phyloP scores from a whole-genome alignment of 164 flowering plant genomes.

The Sextonia rubra region DNA sequence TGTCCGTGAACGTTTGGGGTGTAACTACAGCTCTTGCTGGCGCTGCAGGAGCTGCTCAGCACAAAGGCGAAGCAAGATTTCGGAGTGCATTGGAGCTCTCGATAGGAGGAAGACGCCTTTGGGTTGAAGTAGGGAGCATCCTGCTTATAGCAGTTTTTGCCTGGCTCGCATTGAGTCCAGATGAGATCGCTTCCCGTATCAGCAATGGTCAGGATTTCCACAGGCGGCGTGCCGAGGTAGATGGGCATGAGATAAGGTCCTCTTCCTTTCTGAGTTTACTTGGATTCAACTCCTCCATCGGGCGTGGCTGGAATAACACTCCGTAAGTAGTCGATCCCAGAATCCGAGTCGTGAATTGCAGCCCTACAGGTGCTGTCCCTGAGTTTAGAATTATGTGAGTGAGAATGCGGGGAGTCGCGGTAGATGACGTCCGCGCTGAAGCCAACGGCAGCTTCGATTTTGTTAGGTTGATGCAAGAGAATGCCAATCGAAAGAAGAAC shows the following conservation, averaged over 20 bases:
- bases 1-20: too few species aligned
- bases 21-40: conserved; percentile 19
- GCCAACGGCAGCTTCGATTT: background rate
- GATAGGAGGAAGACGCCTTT: conserved; percentile 29
- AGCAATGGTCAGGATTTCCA: conserved; percentile 40
- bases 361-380: background rate
- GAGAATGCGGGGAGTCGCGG: background rate
- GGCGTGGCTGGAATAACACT: too few species aligned
- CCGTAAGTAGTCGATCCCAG: background rate
- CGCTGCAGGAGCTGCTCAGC: background rate
- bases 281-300: too few species aligned
- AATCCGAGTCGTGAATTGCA: background rate
- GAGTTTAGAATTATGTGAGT: background rate
- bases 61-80: conserved; percentile 16
- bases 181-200: conserved; percentile 90
- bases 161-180: conserved; percentile 90
- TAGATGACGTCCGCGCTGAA: background rate
- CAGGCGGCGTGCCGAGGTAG: conserved; percentile 66
- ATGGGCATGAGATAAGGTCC: conserved; percentile 42
- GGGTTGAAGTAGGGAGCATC: conserved; percentile 54
- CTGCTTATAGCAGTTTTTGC: conserved; percentile 49
- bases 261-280: too few species aligned
- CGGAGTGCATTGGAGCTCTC: conserved; percentile 27
- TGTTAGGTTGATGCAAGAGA: too few species aligned
- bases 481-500: too few species aligned